Percentiles rank a stretch among this genome's conserved stretches.
These are phyloP conservation scores for Trypanosoma grayi DNA, from an alignment of 208 protist species.

Conservation along the genomic window DNA sequence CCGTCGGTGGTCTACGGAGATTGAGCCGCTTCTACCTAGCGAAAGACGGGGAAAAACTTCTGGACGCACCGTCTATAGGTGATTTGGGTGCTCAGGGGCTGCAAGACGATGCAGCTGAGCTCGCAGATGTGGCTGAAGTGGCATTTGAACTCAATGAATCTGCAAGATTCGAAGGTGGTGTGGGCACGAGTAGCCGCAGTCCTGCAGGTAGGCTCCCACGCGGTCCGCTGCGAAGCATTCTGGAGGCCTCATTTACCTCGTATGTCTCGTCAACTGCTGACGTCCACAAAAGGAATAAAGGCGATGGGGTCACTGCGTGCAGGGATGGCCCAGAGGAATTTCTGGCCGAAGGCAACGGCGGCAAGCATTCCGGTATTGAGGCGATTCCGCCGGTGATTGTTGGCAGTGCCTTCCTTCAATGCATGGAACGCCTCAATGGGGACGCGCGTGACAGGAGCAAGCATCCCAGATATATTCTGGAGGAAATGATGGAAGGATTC, in stretches of 20 bases:
- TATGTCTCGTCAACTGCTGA: conserved; percentile 1
- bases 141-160: neutral
- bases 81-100: neutral
- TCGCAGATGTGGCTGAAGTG: conserved; percentile 26
- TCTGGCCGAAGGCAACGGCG: neutral
- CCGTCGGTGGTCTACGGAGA: neutral
- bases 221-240: conserved; percentile 3
- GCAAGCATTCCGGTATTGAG: neutral
- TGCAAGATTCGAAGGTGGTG: neutral
- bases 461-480: neutral
- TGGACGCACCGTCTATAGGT: conserved; percentile 6
- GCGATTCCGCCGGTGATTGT: conserved; percentile 1
- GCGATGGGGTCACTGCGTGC: neutral
- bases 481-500: neutral
- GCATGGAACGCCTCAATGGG: neutral
- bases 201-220: neutral
- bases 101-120: conserved; percentile 3
- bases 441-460: neutral
- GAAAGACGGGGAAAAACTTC: conserved; percentile 8
- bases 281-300: neutral
- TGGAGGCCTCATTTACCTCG: conserved; percentile 1
- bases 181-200: neutral
- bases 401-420: neutral
- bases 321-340: neutral
- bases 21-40: conserved; percentile 4